Evolutionary conservation across 306 rosid genomes (phyloP).

Genomic region (Quercus robur): DNA sequence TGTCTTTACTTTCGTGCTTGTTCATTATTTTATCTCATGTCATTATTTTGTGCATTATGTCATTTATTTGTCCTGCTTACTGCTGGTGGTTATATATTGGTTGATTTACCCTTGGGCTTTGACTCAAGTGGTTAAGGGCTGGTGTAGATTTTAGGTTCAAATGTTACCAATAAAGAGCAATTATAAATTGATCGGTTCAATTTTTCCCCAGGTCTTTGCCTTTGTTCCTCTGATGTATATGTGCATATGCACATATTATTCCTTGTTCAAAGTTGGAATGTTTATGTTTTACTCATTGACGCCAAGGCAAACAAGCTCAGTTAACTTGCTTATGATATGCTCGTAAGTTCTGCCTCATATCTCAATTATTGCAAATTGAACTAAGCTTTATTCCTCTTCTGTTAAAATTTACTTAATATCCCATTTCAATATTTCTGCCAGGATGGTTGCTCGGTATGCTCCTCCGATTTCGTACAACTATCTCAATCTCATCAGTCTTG

Average conservation of each 20-base stretch:
- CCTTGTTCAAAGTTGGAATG: slow-evolving; percentile 90
- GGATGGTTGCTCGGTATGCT: slow-evolving; percentile 99
- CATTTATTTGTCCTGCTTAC: slow-evolving; percentile 9
- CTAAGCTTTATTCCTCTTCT: slow-evolving; percentile 7
- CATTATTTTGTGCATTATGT: neutral
- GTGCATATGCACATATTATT: slow-evolving; percentile 97
- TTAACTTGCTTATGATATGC: slow-evolving; percentile 98
- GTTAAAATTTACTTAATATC: slow-evolving; percentile 12
- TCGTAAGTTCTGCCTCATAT: slow-evolving; percentile 63
- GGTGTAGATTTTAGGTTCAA: neutral
- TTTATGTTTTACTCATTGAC: slow-evolving; percentile 90
- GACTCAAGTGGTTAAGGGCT: neutral
- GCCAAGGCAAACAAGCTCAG: slow-evolving; percentile 92
- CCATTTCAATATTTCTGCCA: slow-evolving; percentile 27
- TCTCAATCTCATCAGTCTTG: slow-evolving; percentile 87
- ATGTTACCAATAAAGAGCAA: neutral
- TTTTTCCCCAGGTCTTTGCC: slow-evolving; percentile 73
- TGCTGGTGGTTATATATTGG: neutral
- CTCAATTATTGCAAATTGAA: neutral
- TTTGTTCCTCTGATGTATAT: slow-evolving; percentile 93
- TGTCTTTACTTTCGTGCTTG: neutral
- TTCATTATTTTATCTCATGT: neutral
- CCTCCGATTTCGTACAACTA: slow-evolving; percentile 95
- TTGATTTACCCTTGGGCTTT: neutral
- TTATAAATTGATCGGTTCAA: slow-evolving; percentile 23